Percentiles rank a stretch among this genome's conserved stretches.
Conservation (phyloP, 1,139 yeast species). For the Candida buenavistaensis region DNA sequence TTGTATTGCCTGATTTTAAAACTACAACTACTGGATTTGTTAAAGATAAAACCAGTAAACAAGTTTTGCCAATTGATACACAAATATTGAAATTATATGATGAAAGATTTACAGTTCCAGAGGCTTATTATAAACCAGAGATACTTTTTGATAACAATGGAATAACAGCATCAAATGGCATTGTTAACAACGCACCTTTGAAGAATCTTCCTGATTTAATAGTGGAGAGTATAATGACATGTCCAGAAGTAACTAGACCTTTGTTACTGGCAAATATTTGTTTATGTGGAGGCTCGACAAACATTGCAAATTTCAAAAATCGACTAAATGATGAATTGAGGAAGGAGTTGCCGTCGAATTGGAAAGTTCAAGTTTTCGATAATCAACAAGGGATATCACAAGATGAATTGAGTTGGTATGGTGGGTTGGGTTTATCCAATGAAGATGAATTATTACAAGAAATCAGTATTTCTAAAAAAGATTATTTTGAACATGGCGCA, state of each 20-base stretch:
- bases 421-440: slow-evolving; percentile 50
- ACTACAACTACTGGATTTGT: slow-evolving; percentile 73
- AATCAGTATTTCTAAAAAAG: slow-evolving; percentile 68
- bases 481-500: slow-evolving; percentile 83
- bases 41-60: slow-evolving; percentile 15
- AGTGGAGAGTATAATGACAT: slow-evolving; percentile 64
- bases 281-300: slow-evolving; percentile 80
- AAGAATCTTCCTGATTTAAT: slow-evolving; percentile 74
- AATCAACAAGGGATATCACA: slow-evolving; percentile 17
- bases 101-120: slow-evolving; percentile 88
- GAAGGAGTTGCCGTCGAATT: slow-evolving; percentile 66
- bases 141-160: slow-evolving; percentile 46
- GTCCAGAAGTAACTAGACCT: slow-evolving; percentile 77
- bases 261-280: slow-evolving; percentile 77
- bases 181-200: slow-evolving; percentile 57
- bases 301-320: slow-evolving; percentile 63
- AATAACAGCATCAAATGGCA: slow-evolving; percentile 25
- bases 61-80: slow-evolving; percentile 35
- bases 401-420: slow-evolving; percentile 41
- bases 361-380: slow-evolving; percentile 53
- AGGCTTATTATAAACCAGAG: slow-evolving; percentile 82
- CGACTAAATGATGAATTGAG: slow-evolving; percentile 62
- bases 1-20: slow-evolving; percentile 84
- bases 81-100: slow-evolving; percentile 73
- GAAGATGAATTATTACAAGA: slow-evolving; percentile 49